Evolutionary conservation across 495 filamentous ascomycete genomes (phyloP), one percentile per base, ranked within the genome.

Genomic region (Xylaria grammica): DNA sequence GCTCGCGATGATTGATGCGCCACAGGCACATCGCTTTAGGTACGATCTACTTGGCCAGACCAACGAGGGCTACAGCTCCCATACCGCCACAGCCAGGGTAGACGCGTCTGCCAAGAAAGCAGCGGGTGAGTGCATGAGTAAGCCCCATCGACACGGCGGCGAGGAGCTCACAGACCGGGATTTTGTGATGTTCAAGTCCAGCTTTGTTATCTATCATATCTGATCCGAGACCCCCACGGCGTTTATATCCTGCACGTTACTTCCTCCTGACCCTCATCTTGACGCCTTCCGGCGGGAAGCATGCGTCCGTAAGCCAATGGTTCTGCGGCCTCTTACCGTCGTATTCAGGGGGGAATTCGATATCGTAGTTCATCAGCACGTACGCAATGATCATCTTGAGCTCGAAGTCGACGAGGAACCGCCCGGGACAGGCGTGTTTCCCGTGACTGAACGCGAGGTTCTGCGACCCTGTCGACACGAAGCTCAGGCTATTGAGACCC

Each of bases 401-500:
- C 68, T 76, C 72, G 52, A 77, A 70, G 5, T 67, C 66, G 8
- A 74, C 75, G 56, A 83, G 69, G 53, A 82, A 83, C 19, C 81
- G 67, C 2, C 79, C 81, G 0, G 80, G 78, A 53, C 81, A 83
- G 1, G 78, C 73, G 38, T 81, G 75, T 29, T 67, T 74, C 9
- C 83, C 83, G 52, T 80, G 63, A 0, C 83, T 79, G 46, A 85
- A 85, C 0, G 67, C 56, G 26, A 74, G 46, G 60, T 69, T 60
- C 19, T 69, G 46, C 54, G 32, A 0, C 8, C 62, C 63, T n/a
- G 65, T 69, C 19, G 69, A 62, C 1, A 70, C 65, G 40, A 65
- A 61, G 42, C 62, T 68, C 36, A 68, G 59, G 27, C 36, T 62
- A 8, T 42, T 32, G 34, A 69, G 44, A 13, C 48, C 45, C 11